phyloP scores from a whole-genome alignment of 495 filamentous ascomycete genomes.

The Aspergillus bridgeri region DNA sequence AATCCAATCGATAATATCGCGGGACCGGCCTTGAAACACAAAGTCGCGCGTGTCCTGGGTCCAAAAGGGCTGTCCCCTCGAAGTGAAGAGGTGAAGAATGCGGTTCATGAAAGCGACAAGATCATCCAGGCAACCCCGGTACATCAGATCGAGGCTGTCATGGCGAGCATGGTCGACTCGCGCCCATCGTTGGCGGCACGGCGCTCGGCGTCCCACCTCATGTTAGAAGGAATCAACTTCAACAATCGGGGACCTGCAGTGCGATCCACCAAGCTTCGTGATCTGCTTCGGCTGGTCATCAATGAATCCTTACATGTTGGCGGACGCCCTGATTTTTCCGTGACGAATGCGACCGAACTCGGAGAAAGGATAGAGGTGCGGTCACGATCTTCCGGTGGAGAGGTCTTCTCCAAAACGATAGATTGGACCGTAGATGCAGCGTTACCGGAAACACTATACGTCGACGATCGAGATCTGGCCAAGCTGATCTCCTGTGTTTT shows the following conservation, averaged over 20 bases:
- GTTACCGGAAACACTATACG: constrained; percentile 64
- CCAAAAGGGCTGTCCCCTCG: constrained; percentile 45
- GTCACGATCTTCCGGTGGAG: constrained; percentile 56
- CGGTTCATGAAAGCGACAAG: constrained; percentile 48
- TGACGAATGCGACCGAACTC: constrained; percentile 53
- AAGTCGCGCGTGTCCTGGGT: constrained; percentile 32
- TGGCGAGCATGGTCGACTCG: constrained; percentile 42
- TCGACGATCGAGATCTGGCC: constrained; percentile 69
- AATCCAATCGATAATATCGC: constrained; percentile 35
- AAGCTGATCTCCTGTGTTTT: constrained; percentile 73
- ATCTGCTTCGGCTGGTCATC: constrained; percentile 64
- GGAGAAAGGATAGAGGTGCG: constrained; percentile 68
- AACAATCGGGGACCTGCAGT: constrained; percentile 40
- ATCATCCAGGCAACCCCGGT: constrained; percentile 40
- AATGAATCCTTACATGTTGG: constrained; percentile 68
- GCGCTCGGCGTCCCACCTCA: constrained; percentile 39
- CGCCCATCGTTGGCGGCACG: constrained; percentile 39
- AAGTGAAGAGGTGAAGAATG: constrained; percentile 47
- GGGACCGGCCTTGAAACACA: constrained; percentile 36
- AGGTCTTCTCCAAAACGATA: constrained; percentile 56
- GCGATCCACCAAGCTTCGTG: constrained; percentile 59
- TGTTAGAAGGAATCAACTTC: constrained; percentile 46
- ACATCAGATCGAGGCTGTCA: constrained; percentile 41
- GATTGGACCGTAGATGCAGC: constrained; percentile 63
- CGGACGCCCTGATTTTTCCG: constrained; percentile 68